Percentiles rank a stretch among this genome's conserved stretches.
Evolutionary conservation across 441 rosid genomes (phyloP).

Genomic region (Euphorbia schlechtendalii): DNA sequence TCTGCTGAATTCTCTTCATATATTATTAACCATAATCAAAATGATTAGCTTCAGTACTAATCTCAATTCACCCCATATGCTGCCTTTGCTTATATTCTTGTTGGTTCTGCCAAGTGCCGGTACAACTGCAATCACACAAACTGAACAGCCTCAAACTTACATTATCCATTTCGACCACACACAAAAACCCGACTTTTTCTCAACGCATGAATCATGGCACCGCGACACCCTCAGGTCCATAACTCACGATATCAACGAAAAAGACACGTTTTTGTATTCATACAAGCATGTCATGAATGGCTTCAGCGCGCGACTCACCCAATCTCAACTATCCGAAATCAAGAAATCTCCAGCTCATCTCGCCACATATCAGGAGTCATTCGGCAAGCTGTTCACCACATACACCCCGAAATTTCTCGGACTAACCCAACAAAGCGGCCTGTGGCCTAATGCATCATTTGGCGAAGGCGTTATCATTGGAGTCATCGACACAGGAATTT

Average conservation of each 20-base stretch:
- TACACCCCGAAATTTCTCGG: conserved; percentile 68
- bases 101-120: conserved; percentile 12
- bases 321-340: conserved; percentile 29
- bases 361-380: conserved; percentile 40
- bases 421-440: conserved; percentile 39
- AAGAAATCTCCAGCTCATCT: conserved; percentile 45
- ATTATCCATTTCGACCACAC: conserved; percentile 40
- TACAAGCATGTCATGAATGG: conserved; percentile 72
- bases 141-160: conserved; percentile 26
- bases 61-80: neutral
- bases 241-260: neutral
- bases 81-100: conserved; percentile 18
- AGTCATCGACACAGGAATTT: conserved; percentile 57
- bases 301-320: conserved; percentile 50
- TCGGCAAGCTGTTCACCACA: conserved; percentile 60
- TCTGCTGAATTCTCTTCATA: neutral
- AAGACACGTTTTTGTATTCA: conserved; percentile 28
- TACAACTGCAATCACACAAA: conserved; percentile 16
- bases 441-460: conserved; percentile 60
- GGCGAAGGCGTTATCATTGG: conserved; percentile 71
- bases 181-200: conserved; percentile 27
- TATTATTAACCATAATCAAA: neutral
- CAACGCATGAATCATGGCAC: conserved; percentile 35
- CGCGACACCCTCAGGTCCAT: conserved; percentile 20
- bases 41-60: neutral